Base-by-base conservation (phyloP, 1,284 basidiomycete species). In the Ganoderma multipileum region DNA sequence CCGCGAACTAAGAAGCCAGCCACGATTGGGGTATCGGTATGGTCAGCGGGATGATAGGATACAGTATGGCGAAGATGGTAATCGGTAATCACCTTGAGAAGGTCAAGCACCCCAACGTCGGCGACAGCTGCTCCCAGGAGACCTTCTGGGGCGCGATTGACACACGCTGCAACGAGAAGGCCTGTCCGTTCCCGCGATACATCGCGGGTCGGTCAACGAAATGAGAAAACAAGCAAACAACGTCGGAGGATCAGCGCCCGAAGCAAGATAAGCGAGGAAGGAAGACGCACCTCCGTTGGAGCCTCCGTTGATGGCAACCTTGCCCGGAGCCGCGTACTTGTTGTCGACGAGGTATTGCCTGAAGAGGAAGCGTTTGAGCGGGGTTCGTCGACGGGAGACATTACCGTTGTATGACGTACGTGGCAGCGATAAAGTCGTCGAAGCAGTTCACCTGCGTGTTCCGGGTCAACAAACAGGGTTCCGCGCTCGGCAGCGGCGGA, bases 31-130 rank as follows among this genome's bases (percentile, higher is more conserved):
- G 26, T 39, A n/a, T 38, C 44, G 23, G 59, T 30, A 65, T 60
- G 62, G 66, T 66, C 28, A 64, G 38, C 63, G 42, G 60, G 36
- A 28, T 61, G 38, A 61, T 33, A 18, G 28, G 44, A n/a, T 14
- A 23, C 38, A 61, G 26, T 41, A 9, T 11, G 16, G 36, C 54
- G 54, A 63, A 55, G 42, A 60, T 26, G n/a, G 58, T 8, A 42
- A 26, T 5, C 12, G 20, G 55, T 26, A 60, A 78, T 30, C 75
- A 91, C 91, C 83, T 91, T 92, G 70, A 96, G 85, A 74, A 95
- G 84, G 80, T 96, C 95, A 71, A 91, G 83, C 1, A 96, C 94
- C 2, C 94, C 93, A 3, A 95, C 93, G 76, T 94, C 91, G 0
- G 91, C 90, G 7, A 95, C 83, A 1, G 86, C 93, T n/a, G 92